Evolutionary conservation across 331 rosid genomes (phyloP), one percentile per base, ranked within the genome.

Genomic region (Prunus yedoensis): DNA sequence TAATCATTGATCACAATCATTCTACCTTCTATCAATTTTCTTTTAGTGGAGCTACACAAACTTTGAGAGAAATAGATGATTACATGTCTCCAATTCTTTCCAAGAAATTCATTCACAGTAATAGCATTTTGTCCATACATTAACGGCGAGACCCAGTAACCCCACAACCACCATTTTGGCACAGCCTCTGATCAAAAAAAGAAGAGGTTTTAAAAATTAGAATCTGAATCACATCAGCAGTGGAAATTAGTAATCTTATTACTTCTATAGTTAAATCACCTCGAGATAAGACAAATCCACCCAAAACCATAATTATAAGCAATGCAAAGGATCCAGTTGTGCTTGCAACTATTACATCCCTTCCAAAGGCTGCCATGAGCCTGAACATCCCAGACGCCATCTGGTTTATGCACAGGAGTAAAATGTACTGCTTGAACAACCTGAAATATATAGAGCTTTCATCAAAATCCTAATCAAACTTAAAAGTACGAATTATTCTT

Each of bases 81-180:
- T 84, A 90, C 98, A 83, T 93, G 89, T 58, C 84, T 89, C 97
- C 96, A 93, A 79, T 86, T 89, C 75, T 88, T 82, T 62, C 97
- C 97, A 15, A 91, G 93, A 87, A 93, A 91, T 79, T 93, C 97
- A 81, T 93, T 93, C 75, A 89, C 92, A 18, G 92, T 87, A 63
- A 93, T 80, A 43, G 98, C 97, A 81, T 89, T 91, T 76, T 93
- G 98, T 79, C 89, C 98, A 79, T 93, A 93, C 98, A 93, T 93
- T 83, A 91, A 45, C 0, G 97, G 98, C 17, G 98, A 93, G 73
- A 86, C 54, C 98, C 96, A 91, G 32, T 91, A 93, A 28, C 96
- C 98, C 96, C 98, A 93, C 63, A 86, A 15, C 81, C 87, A 87
- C 92, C 98, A 93, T 67, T 87, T 84, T 68, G 79, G 90, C 51